Conservation (phyloP, 257 asterid species). For the Prunella vulgaris region DNA sequence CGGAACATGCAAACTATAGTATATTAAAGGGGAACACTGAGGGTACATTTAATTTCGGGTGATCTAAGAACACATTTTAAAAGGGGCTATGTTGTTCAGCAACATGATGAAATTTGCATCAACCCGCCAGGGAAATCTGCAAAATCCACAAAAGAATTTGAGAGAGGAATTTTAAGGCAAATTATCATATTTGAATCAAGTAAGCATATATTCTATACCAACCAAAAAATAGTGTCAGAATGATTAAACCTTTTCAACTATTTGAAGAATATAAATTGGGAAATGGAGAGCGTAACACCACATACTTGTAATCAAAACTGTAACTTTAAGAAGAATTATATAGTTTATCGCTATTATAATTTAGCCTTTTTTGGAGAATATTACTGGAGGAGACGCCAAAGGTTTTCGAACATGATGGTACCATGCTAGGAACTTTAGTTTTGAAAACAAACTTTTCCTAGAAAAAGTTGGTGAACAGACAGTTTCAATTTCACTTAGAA, state of each 20-base stretch:
- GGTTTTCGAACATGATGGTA: not conserved
- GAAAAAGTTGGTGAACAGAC: not conserved
- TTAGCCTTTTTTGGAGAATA: not conserved
- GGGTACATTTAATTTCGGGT: slow-evolving; percentile 1
- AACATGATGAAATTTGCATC: not conserved
- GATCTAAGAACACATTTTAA: slow-evolving; percentile 5
- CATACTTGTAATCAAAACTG: not conserved
- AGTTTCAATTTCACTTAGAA: not conserved
- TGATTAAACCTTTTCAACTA: slow-evolving; percentile 5
- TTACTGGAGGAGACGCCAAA: not conserved
- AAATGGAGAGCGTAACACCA: not conserved
- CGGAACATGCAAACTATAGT: not conserved
- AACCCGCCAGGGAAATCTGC: slow-evolving; percentile 11
- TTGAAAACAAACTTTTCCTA: not conserved
- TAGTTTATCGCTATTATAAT: not conserved
- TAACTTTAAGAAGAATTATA: too few species aligned
- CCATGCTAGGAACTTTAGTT: not conserved
- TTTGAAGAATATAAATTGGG: not conserved
- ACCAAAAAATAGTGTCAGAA: not conserved
- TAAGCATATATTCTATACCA: not conserved
- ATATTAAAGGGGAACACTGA: slow-evolving; percentile 5
- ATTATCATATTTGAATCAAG: not conserved
- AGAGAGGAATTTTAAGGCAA: not conserved
- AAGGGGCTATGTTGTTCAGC: slow-evolving; percentile 7
- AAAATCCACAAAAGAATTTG: not conserved